Conservation (phyloP, 805 yeast genomes). For the Kurtzmaniella cleridarum region DNA sequence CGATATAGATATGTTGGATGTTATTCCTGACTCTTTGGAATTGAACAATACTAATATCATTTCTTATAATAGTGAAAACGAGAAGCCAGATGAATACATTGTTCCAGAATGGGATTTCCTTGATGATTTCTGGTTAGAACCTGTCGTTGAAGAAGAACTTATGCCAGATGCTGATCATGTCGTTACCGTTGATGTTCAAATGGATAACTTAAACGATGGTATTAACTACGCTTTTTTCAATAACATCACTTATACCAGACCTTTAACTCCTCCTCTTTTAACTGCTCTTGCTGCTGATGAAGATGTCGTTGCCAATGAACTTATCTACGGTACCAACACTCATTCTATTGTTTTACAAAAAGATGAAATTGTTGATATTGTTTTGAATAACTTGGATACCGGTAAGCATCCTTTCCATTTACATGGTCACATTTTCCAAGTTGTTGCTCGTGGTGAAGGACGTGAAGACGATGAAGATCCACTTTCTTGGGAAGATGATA, state of each 20-base stretch:
- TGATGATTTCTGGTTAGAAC: slow-evolving; percentile 77
- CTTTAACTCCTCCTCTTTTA: slow-evolving; percentile 66
- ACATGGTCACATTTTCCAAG: slow-evolving; percentile 70
- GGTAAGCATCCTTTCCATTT: slow-evolving; percentile 78
- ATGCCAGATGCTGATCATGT: slow-evolving; percentile 57
- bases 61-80: slow-evolving; percentile 38
- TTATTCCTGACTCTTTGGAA: slow-evolving; percentile 50
- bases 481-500: slow-evolving; percentile 33
- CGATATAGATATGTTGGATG: slow-evolving; percentile 67
- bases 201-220: slow-evolving; percentile 71
- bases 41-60: slow-evolving; percentile 52
- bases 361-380: slow-evolving; percentile 67
- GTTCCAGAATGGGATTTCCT: slow-evolving; percentile 37
- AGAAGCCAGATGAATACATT: slow-evolving; percentile 13
- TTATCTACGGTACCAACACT: slow-evolving; percentile 72
- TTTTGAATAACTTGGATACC: slow-evolving; percentile 73
- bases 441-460: slow-evolving; percentile 48
- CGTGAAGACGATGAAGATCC: slow-evolving; percentile 53
- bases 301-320: slow-evolving; percentile 44
- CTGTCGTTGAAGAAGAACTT: slow-evolving; percentile 48
- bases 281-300: slow-evolving; percentile 61
- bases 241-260: slow-evolving; percentile 56
- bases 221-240: slow-evolving; percentile 74
- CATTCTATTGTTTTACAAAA: slow-evolving; percentile 55
- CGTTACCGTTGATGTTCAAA: slow-evolving; percentile 52